Evolutionary conservation across 169 alveolate genomes (phyloP), one percentile per base, ranked within the genome.

Genomic region (Theileria annulata): DNA sequence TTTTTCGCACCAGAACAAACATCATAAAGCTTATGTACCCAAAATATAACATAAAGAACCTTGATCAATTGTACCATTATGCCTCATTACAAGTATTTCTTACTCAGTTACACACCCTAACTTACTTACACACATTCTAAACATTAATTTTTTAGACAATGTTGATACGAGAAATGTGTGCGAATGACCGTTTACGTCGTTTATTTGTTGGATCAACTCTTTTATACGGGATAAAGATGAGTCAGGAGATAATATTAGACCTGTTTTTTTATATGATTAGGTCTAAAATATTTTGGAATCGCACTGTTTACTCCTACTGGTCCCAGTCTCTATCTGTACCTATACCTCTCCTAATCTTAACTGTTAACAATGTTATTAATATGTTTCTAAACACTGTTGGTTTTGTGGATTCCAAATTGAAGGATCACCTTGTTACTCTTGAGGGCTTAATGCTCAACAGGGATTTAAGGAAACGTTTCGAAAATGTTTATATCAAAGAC

Each of bases 291-390:
- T 25, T 84, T 30, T 84, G 90, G 90, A 59, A 72, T 30, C 90
- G 82, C 30, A 48, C 63, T 17, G 71, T 78, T 13, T 84, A 84
- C 75, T 48, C 71, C 6, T 63, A 70, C 28, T 84, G 90, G 90
- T 70, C 86, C 59, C 62, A 87, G 42, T 33, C 78, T 0, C 78
- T 75, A n/a, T 79, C 77, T 67, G 54, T 85, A 19, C 87, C 90
- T 12, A 28, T 48, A 33, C 90, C 90, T 10, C 30, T 77, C 54
- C 58, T 77, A 33, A 28, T 77, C 15, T 2, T 84, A 37, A 77
- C 90, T 15, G 79, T 69, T 10, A 76, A 74, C 66, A 27, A 68
- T 35, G 72, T 56, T 3, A 67, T 73, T 2, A 72, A 77, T 21
- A 56, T 35, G 21, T 48, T 63, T 13, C 23, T 63, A 0, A 66